A percentile compares a stretch with the other conserved stretches of the same genome.
Conservation (phyloP, 2,329 filamentous ascomycete species). For the Capronia americana region DNA sequence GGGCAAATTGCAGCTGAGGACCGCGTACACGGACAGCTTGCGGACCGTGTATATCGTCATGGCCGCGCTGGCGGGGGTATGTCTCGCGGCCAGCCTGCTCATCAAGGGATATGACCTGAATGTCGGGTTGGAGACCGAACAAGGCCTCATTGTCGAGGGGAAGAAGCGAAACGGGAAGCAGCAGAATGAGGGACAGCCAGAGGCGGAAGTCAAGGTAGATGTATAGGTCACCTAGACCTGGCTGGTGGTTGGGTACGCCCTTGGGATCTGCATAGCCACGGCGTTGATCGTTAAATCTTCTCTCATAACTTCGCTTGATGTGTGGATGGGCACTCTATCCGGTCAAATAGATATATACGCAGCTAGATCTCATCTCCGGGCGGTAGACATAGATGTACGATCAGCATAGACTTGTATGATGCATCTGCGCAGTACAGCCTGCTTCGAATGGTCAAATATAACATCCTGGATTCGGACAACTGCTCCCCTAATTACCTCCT, state of each 20-base stretch:
- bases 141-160: conserved; percentile 56
- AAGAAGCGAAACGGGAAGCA: conserved; percentile 15
- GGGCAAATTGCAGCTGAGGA: conserved; percentile 53
- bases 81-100: conserved; percentile 59
- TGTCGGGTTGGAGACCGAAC: conserved; percentile 55
- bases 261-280: not conserved
- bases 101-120: conserved; percentile 60
- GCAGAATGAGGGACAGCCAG: not conserved
- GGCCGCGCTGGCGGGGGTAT: conserved; percentile 59
- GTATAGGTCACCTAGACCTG: not conserved
- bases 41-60: conserved; percentile 64
- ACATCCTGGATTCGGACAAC: not conserved
- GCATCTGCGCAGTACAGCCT: not conserved
- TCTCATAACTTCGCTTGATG: not conserved
- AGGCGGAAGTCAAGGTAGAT: not conserved
- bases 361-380: not conserved
- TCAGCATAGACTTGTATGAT: not conserved
- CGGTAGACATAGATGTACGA: not conserved
- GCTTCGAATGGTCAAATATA: not conserved
- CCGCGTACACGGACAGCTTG: conserved; percentile 62
- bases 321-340: not conserved
- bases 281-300: not conserved
- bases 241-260: not conserved
- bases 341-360: not conserved
- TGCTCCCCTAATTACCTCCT: not conserved